phyloP scores from a whole-genome alignment of 2,329 filamentous ascomycete genomes.

The Ophiostoma tasmaniense region DNA sequence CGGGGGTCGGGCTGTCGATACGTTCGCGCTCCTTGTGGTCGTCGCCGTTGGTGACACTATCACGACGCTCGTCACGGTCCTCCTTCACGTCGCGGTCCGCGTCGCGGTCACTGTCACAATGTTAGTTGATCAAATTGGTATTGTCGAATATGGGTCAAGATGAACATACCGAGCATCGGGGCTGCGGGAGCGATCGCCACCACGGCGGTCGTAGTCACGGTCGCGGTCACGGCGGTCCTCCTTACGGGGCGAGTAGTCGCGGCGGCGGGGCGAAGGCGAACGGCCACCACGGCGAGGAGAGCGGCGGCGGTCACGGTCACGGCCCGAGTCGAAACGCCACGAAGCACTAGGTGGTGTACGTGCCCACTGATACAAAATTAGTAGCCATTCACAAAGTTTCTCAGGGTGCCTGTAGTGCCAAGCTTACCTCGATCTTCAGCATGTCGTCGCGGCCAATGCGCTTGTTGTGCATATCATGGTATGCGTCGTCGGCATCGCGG shows the following conservation, averaged over 20 bases:
- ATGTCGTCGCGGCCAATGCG: constrained; percentile 91
- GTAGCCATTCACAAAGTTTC: background rate
- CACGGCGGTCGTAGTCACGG: constrained; percentile 63
- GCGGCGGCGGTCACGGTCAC: constrained; percentile 61
- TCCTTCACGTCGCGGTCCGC: constrained; percentile 39
- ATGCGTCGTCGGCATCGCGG: constrained; percentile 95
- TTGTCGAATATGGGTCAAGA: background rate
- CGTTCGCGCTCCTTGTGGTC: constrained; percentile 56
- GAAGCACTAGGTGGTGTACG: constrained; percentile 95
- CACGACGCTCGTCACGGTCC: constrained; percentile 51
- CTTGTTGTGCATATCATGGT: constrained; percentile 99
- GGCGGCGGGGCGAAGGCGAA: constrained; percentile 69
- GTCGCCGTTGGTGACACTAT: constrained; percentile 37
- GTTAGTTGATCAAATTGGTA: background rate
- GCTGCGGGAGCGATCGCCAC: constrained; percentile 62
- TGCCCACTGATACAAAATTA: constrained; percentile 64
- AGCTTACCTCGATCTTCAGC: constrained; percentile 87
- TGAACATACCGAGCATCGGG: constrained; percentile 49
- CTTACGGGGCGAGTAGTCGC: constrained; percentile 80
- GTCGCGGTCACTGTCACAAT: constrained; percentile 29
- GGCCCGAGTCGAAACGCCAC: constrained; percentile 93
- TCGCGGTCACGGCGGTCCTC: constrained; percentile 56
- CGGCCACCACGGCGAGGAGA: constrained; percentile 58
- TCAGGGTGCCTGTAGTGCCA: background rate
- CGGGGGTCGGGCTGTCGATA: constrained; percentile 67